Percentiles rank a stretch among this genome's conserved stretches.
Conservation (phyloP, 768 basidiomycete genomes). For the Obba rivulosa region DNA sequence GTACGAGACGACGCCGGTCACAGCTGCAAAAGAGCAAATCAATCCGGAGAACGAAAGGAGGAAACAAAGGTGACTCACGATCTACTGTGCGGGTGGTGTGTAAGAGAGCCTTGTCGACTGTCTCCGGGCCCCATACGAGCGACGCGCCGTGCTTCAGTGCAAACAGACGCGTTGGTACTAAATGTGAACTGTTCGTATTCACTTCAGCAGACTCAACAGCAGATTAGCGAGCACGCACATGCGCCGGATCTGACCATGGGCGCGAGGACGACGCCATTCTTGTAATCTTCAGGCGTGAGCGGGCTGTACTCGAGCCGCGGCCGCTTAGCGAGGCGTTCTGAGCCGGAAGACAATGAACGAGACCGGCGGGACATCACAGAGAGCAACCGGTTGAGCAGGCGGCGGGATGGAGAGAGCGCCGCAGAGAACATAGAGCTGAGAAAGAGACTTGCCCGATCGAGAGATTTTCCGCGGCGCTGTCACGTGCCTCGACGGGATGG, state of each 20-base stretch:
- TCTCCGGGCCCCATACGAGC: constrained; percentile 95
- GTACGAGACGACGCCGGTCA: constrained; percentile 84
- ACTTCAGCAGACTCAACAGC: not conserved
- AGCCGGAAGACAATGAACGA: constrained; percentile 42
- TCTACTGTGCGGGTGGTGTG: constrained; percentile 80
- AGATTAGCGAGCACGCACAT: constrained; percentile 41
- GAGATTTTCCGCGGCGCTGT: too few species aligned
- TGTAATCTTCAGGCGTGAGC: constrained; percentile 71
- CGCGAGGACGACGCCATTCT: constrained; percentile 88
- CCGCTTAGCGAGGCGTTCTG: constrained; percentile 41
- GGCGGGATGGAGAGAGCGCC: too few species aligned
- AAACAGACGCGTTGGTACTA: constrained; percentile 82
- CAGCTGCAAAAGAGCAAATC: constrained; percentile 42
- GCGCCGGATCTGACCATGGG: constrained; percentile 98
- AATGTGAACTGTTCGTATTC: not conserved
- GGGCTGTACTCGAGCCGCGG: constrained; percentile 41
- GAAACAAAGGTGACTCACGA: constrained; percentile 43
- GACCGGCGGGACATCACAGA: constrained; percentile 48
- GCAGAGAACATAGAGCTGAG: too few species aligned
- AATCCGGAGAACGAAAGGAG: not conserved
- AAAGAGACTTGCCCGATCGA: too few species aligned
- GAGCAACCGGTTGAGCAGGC: not conserved
- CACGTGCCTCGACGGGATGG: too few species aligned
- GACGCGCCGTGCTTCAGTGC: constrained; percentile 91
- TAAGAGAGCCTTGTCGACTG: constrained; percentile 93